Evolutionary conservation across 1,139 yeast species (phyloP).

Genomic region (Taiozyma sp.): DNA sequence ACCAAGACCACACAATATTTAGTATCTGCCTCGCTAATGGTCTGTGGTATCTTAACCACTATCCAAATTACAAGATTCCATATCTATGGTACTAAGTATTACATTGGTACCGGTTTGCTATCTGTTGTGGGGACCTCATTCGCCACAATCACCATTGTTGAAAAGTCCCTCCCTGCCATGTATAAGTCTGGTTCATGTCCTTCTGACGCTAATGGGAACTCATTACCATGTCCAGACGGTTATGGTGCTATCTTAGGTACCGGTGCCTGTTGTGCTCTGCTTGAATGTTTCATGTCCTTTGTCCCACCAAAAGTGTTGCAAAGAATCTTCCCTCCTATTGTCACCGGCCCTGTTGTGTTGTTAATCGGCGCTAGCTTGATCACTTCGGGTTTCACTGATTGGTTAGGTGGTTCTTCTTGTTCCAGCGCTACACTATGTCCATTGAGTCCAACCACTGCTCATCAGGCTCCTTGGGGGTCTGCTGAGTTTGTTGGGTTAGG

Average conservation of each 20-base stretch:
- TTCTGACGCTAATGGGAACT: constrained; percentile 47
- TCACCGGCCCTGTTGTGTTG: constrained; percentile 88
- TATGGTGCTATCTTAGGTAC: constrained; percentile 82
- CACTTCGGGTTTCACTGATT: constrained; percentile 72
- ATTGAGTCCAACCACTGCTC: constrained; percentile 38
- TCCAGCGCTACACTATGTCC: constrained; percentile 41
- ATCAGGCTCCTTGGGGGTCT: constrained; percentile 72
- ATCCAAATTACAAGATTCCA: constrained; percentile 81
- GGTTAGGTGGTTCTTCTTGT: constrained; percentile 86
- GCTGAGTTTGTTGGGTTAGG: constrained; percentile 86
- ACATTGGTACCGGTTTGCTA: constrained; percentile 79
- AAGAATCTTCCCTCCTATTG: constrained; percentile 78
- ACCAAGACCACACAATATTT: constrained; percentile 55
- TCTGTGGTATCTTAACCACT: constrained; percentile 66
- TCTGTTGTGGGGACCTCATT: constrained; percentile 90
- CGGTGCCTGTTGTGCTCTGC: constrained; percentile 63
- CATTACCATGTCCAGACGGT: constrained; percentile 83
- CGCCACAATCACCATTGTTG: constrained; percentile 78
- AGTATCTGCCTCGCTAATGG: constrained; percentile 72
- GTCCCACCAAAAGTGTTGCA: constrained; percentile 69
- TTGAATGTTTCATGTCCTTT: constrained; percentile 70
- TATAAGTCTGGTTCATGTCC: constrained; percentile 70
- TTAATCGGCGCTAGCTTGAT: constrained; percentile 72
- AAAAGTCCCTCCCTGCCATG: constrained; percentile 76
- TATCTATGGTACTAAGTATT: constrained; percentile 65